Conservation (phyloP, 2,329 filamentous ascomycete species). For the Penicillium sclerotigenum region DNA sequence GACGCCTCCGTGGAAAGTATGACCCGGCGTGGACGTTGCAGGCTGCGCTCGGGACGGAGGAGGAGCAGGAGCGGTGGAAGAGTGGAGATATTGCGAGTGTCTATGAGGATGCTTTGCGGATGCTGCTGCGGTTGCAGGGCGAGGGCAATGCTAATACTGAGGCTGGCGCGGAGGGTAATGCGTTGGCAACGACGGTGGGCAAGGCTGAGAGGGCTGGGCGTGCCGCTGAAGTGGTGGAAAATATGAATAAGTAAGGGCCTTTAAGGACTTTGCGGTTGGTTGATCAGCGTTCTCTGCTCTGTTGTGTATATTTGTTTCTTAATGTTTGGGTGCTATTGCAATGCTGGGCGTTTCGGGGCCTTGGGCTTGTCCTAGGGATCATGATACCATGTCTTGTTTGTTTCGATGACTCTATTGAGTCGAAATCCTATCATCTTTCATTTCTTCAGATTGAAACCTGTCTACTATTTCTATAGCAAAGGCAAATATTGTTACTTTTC, state of each 20-base stretch:
- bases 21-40: constrained; percentile 32
- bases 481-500: neutral
- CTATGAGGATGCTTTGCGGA: constrained; percentile 42
- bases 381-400: constrained; percentile 26
- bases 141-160: constrained; percentile 26
- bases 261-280: constrained; percentile 7
- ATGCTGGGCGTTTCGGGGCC: constrained; percentile 16
- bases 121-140: constrained; percentile 39
- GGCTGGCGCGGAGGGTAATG: constrained; percentile 30
- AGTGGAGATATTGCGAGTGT: constrained; percentile 43
- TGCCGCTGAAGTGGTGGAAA: constrained; percentile 48
- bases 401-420: neutral
- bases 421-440: neutral
- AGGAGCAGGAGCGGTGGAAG: constrained; percentile 39
- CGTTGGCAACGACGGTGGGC: constrained; percentile 46
- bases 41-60: constrained; percentile 32
- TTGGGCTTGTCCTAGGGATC: constrained; percentile 10
- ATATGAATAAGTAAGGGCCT: constrained; percentile 40
- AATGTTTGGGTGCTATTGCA: constrained; percentile 1
- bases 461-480: neutral
- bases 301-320: neutral
- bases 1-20: neutral
- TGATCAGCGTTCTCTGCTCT: constrained; percentile 5
- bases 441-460: neutral
- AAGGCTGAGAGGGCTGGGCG: constrained; percentile 46